Percentiles rank a stretch among this genome's conserved stretches.
phyloP scores from a whole-genome alignment of 106 monocot genomes.

The Hemerocallis citrina region DNA sequence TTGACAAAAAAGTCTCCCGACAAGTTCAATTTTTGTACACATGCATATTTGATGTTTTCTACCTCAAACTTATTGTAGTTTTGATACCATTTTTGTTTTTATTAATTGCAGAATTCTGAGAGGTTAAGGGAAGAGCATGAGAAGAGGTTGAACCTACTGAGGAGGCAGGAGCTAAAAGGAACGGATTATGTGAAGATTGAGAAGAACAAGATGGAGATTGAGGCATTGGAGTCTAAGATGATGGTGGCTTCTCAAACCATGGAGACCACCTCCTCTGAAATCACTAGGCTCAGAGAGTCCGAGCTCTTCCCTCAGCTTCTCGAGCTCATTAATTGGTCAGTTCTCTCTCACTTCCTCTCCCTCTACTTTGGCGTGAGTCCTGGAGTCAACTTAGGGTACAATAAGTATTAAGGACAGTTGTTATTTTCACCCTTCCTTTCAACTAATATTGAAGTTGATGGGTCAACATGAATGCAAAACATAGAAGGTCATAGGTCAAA shows the following conservation, averaged over 20 bases:
- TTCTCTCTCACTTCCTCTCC: neutral
- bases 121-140: conserved; percentile 46
- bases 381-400: neutral
- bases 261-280: conserved; percentile 78
- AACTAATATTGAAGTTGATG: neutral
- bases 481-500: too few species aligned
- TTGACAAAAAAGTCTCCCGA: too few species aligned
- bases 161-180: conserved; percentile 53
- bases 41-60: too few species aligned
- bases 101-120: conserved; percentile 41
- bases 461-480: neutral
- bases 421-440: neutral
- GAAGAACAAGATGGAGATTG: conserved; percentile 90
- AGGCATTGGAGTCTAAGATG: conserved; percentile 72
- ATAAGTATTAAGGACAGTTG: neutral
- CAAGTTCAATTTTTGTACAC: too few species aligned
- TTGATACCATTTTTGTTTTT: conserved; percentile 9
- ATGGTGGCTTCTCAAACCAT: conserved; percentile 77
- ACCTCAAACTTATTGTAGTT: neutral
- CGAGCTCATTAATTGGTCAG: conserved; percentile 66
- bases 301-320: conserved; percentile 94
- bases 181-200: conserved; percentile 68
- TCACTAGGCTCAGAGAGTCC: conserved; percentile 65
- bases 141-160: conserved; percentile 38
- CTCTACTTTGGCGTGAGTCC: neutral